phyloP scores from a whole-genome alignment of 176 grass and related monocot species.

The Phoenix roebelenii region DNA sequence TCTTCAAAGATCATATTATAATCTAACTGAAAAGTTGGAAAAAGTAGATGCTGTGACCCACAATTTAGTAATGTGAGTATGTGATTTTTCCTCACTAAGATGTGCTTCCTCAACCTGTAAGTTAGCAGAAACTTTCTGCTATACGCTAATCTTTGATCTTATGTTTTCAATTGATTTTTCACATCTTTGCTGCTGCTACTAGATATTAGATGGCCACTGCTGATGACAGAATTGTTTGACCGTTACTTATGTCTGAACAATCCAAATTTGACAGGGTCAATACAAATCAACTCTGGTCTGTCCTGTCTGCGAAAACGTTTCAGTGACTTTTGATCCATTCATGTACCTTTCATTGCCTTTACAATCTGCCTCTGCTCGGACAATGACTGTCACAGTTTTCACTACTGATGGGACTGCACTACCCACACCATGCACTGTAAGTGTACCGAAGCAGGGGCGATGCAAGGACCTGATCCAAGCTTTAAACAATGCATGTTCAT shows the following conservation, averaged over 20 bases:
- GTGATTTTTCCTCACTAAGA: no score
- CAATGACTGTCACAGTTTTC: slow-evolving; percentile 62
- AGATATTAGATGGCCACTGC: neutral
- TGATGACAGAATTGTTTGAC: neutral
- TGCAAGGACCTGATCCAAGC: slow-evolving; percentile 76
- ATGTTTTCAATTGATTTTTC: no score
- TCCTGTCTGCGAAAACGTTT: slow-evolving; percentile 84
- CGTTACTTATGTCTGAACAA: slow-evolving; percentile 6
- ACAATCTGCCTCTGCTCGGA: slow-evolving; percentile 82
- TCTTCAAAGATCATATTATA: no score
- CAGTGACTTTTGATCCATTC: slow-evolving; percentile 98
- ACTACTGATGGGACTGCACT: slow-evolving; percentile 52
- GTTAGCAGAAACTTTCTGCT: no score
- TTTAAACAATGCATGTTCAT: slow-evolving; percentile 57
- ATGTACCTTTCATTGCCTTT: slow-evolving; percentile 98
- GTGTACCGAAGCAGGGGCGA: slow-evolving; percentile 90
- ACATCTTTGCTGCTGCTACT: slow-evolving; percentile 7
- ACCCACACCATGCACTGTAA: slow-evolving; percentile 77
- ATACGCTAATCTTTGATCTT: no score
- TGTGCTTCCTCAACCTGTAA: no score
- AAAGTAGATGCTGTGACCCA: no score
- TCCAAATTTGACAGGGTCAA: slow-evolving; percentile 56
- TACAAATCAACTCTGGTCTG: slow-evolving; percentile 99
- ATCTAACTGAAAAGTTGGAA: no score
- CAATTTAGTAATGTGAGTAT: no score